Conservation (phyloP, 2,329 filamentous ascomycete species). For the Paecilomyces sp. region DNA sequence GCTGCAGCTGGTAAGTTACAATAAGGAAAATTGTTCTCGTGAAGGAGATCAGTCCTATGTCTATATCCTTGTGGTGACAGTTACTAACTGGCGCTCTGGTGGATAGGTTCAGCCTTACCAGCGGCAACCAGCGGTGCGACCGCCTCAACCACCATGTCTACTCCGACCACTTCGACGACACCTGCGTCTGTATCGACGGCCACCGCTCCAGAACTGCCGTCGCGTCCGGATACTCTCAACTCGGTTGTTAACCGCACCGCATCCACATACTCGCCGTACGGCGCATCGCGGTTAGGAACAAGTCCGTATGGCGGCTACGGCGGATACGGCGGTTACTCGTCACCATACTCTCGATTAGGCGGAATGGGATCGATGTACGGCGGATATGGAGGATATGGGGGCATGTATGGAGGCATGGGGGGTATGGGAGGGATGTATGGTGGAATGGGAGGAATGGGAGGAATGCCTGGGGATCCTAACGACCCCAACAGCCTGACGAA, state of each 20-base stretch:
- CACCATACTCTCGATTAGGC: constrained; percentile 24
- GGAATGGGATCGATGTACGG: constrained; percentile 39
- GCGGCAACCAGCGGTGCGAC: constrained; percentile 18
- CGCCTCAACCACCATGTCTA: constrained; percentile 29
- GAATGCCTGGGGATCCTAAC: constrained; percentile 61
- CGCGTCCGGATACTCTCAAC: constrained; percentile 70
- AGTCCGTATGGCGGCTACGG: constrained; percentile 44
- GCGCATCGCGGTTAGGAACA: constrained; percentile 49
- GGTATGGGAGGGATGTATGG: constrained; percentile 31
- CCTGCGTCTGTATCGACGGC: constrained; percentile 36
- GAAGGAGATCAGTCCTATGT: background rate
- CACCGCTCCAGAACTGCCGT: constrained; percentile 64
- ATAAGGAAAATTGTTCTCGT: background rate
- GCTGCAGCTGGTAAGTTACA: constrained; percentile 45
- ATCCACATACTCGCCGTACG: constrained; percentile 66
- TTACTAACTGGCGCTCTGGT: background rate
- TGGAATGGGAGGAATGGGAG: constrained; percentile 16
- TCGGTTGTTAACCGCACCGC: constrained; percentile 82
- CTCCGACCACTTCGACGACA: constrained; percentile 37
- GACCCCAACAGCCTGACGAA: constrained; percentile 93
- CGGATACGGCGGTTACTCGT: constrained; percentile 41
- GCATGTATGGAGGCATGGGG: constrained; percentile 42
- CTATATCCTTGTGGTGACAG: background rate
- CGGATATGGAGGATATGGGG: constrained; percentile 34
- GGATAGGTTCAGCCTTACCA: constrained; percentile 20